phyloP scores from a whole-genome alignment of 257 asterid species.

The Perilla frutescens region DNA sequence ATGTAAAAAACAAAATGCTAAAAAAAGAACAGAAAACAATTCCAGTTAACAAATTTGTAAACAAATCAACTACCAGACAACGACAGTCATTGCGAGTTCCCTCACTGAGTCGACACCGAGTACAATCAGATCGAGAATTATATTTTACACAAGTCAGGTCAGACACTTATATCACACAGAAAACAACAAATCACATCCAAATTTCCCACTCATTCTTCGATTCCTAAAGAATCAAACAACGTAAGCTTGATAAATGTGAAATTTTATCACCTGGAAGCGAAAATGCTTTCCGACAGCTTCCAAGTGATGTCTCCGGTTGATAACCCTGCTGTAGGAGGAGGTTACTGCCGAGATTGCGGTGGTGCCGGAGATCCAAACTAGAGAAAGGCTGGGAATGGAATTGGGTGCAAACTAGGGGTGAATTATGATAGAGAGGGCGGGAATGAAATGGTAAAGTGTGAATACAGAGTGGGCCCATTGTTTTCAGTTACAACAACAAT shows the following conservation, averaged over 20 bases:
- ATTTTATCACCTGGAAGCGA: conserved; percentile 5
- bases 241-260: neutral
- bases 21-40: no score
- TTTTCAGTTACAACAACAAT: no score
- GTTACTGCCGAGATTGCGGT: neutral
- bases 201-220: neutral
- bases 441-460: no score
- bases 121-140: neutral
- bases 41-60: no score
- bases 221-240: neutral
- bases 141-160: neutral
- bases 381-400: neutral
- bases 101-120: neutral
- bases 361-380: conserved; percentile 23
- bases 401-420: neutral
- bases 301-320: neutral
- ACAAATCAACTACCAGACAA: no score
- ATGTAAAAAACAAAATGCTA: no score
- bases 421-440: conserved; percentile 15
- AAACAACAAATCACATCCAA: neutral
- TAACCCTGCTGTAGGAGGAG: no score
- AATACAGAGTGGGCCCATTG: no score
- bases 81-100: no score
- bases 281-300: neutral
- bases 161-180: neutral